These are phyloP conservation scores for Pseudogymnoascus verrucosus DNA, from an alignment of 2,329 filamentous ascomycete species.

Conservation along the genomic window DNA sequence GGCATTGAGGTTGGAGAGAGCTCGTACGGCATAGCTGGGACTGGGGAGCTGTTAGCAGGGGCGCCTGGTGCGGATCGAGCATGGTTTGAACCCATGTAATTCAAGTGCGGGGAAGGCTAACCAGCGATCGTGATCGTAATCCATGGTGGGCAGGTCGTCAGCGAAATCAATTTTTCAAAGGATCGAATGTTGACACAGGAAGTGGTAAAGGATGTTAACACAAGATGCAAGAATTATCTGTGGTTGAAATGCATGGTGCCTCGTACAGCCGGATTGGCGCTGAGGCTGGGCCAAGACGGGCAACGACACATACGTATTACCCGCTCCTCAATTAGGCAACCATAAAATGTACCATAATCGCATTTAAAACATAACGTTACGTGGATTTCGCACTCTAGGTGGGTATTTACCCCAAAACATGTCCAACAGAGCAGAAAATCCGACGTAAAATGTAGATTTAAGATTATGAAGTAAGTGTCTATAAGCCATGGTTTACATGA, in stretches of 20 bases:
- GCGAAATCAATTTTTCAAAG: neutral
- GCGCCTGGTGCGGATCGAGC: neutral
- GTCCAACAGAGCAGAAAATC: neutral
- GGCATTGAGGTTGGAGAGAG: neutral
- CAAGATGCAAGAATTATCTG: neutral
- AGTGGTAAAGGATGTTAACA: neutral
- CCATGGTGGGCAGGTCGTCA: neutral
- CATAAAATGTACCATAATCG: neutral
- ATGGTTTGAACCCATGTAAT: neutral
- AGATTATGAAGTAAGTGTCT: neutral
- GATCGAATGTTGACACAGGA: neutral
- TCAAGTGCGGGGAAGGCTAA: neutral
- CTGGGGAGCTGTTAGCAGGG: neutral
- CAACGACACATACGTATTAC: neutral
- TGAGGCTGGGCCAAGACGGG: neutral
- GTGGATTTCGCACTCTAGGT: neutral
- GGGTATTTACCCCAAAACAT: neutral
- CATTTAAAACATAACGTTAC: neutral
- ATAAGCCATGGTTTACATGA: neutral
- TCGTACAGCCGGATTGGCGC: neutral
- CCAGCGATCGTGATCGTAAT: neutral
- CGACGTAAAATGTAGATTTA: neutral
- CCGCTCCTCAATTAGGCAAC: neutral
- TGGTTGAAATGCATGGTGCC: neutral
- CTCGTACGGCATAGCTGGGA: constrained; percentile 7